Evolutionary conservation across 148 eudicot species (phyloP).

Genomic region (Limonium bicolor): DNA sequence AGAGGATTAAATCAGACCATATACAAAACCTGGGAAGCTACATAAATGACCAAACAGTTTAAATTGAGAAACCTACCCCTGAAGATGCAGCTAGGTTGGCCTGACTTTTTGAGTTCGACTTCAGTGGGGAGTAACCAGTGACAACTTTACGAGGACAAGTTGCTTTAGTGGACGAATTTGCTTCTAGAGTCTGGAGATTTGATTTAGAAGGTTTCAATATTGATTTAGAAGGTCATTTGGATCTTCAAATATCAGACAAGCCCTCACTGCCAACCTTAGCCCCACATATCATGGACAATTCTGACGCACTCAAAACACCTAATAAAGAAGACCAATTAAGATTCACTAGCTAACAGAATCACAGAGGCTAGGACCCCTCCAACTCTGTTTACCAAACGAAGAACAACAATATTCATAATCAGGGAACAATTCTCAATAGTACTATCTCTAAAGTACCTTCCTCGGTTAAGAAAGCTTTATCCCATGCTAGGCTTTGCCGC

Average conservation of each 20-base stretch:
- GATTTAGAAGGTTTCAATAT: too few species aligned
- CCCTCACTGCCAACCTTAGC: constrained; percentile 19
- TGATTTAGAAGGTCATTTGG: constrained; percentile 14
- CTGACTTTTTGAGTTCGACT: too few species aligned
- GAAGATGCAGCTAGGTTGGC: too few species aligned
- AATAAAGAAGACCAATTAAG: constrained; percentile 8
- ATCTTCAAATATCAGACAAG: constrained; percentile 34
- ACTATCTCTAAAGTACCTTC: constrained; percentile 46
- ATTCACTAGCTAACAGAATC: neutral
- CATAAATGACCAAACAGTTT: constrained; percentile 7
- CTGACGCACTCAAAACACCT: constrained; percentile 73
- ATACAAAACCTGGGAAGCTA: constrained; percentile 1
- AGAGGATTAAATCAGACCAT: neutral
- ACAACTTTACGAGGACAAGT: too few species aligned
- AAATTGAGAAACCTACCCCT: too few species aligned
- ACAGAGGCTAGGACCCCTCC: neutral
- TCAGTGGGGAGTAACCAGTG: too few species aligned
- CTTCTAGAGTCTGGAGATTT: too few species aligned
- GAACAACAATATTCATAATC: neutral
- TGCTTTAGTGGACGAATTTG: too few species aligned
- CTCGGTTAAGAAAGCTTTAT: constrained; percentile 83
- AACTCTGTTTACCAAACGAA: neutral
- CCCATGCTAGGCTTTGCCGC: constrained; percentile 96
- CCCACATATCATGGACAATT: constrained; percentile 66
- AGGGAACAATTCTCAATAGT: neutral